A percentile compares a stretch with the other conserved stretches of the same genome.
Evolutionary conservation across 768 basidiomycete genomes (phyloP).

Genomic region (Trametes coccinea): DNA sequence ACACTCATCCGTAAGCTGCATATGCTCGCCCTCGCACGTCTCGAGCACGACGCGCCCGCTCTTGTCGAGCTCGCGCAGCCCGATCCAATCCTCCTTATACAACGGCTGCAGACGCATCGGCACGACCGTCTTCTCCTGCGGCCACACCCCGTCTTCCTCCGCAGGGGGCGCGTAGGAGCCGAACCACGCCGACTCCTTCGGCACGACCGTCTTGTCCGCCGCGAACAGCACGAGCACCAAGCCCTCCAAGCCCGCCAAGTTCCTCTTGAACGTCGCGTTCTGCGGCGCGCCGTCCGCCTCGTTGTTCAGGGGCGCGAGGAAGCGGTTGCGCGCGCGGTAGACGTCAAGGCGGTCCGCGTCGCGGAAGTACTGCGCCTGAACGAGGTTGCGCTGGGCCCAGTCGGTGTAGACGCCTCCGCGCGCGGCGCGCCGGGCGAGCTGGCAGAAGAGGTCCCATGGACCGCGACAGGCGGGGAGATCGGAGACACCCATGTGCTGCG

Average conservation of each 20-base stretch:
- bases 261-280: slow-evolving; percentile 60
- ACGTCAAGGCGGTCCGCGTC: slow-evolving; percentile 60
- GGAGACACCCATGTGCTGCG: slow-evolving; percentile 84
- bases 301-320: slow-evolving; percentile 79
- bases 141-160: slow-evolving; percentile 2
- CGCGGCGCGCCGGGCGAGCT: slow-evolving; percentile 60
- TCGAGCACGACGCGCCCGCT: slow-evolving; percentile 57
- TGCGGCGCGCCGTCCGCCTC: slow-evolving; percentile 47
- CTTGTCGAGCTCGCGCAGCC: slow-evolving; percentile 70
- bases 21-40: slow-evolving; percentile 73
- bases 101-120: slow-evolving; percentile 74
- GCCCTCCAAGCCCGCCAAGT: slow-evolving; percentile 60
- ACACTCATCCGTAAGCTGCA: slow-evolving; percentile 53
- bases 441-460: slow-evolving; percentile 68
- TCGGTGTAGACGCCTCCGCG: slow-evolving; percentile 65
- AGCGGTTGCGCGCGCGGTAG: slow-evolving; percentile 63
- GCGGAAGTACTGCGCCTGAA: slow-evolving; percentile 89
- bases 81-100: slow-evolving; percentile 82
- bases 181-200: slow-evolving; percentile 87
- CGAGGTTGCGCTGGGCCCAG: slow-evolving; percentile 76
- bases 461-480: slow-evolving; percentile 64
- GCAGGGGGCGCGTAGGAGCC: slow-evolving; percentile 56
- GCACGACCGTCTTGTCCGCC: slow-evolving; percentile 74
- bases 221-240: slow-evolving; percentile 76
- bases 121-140: slow-evolving; percentile 44